phyloP scores from a whole-genome alignment of 1,139 yeast genomes.

The Yamadazyma sp. region DNA sequence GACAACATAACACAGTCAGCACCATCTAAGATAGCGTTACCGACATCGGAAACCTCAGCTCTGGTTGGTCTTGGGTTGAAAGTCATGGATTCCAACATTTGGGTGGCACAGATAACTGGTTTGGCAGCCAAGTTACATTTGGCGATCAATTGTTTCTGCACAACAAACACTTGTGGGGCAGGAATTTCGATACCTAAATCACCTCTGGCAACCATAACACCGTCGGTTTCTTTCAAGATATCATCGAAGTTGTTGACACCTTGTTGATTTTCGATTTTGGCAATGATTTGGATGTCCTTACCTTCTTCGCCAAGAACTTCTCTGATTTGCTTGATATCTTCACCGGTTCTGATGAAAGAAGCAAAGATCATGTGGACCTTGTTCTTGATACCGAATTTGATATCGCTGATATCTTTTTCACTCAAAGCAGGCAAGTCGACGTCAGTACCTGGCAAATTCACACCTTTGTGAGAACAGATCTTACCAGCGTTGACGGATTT shows the following conservation, averaged over 20 bases:
- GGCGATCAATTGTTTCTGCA: slow-evolving; percentile 98
- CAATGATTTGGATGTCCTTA: slow-evolving; percentile 90
- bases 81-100: slow-evolving; percentile 99
- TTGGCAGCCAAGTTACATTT: slow-evolving; percentile 99
- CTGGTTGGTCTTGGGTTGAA: slow-evolving; percentile 99
- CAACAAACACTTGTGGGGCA: slow-evolving; percentile 97
- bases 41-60: slow-evolving; percentile 99
- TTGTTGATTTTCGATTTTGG: slow-evolving; percentile 98
- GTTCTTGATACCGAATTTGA: slow-evolving; percentile 93
- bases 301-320: slow-evolving; percentile 96
- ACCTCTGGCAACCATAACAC: slow-evolving; percentile 99
- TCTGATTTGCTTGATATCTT: slow-evolving; percentile 88
- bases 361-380: slow-evolving; percentile 98
- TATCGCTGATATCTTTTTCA: slow-evolving; percentile 91
- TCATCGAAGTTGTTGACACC: slow-evolving; percentile 99
- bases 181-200: slow-evolving; percentile 99
- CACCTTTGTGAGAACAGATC: slow-evolving; percentile 98
- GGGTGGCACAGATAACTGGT: slow-evolving; percentile 99
- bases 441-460: slow-evolving; percentile 97
- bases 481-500: slow-evolving; percentile 91
- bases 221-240: slow-evolving; percentile 90
- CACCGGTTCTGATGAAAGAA: slow-evolving; percentile 93
- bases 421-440: slow-evolving; percentile 98
- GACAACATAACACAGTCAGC: slow-evolving; percentile 99
- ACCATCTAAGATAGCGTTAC: slow-evolving; percentile 98